These are phyloP conservation scores for Irpex rosettiformis DNA, from an alignment of 1,284 basidiomycete genomes.

Conservation along the genomic window DNA sequence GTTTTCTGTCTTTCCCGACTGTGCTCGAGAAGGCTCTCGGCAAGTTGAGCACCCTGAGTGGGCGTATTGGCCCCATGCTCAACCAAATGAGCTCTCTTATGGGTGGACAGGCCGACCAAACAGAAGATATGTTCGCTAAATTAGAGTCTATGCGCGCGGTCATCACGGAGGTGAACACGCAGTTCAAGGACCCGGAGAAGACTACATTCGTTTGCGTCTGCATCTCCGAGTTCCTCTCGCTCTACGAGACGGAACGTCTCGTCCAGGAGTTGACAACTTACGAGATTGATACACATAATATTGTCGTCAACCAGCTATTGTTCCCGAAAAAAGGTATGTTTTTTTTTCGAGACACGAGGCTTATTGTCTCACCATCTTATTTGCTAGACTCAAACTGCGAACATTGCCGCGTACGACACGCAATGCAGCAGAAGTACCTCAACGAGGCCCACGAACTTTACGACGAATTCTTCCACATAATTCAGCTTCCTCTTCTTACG, in stretches of 20 bases:
- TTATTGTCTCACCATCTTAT: slow-evolving; percentile 1
- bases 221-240: slow-evolving; percentile 96
- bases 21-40: slow-evolving; percentile 97
- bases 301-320: slow-evolving; percentile 96
- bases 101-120: slow-evolving; percentile 83
- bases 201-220: slow-evolving; percentile 98
- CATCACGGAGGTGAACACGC: slow-evolving; percentile 98
- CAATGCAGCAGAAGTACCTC: slow-evolving; percentile 98
- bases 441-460: slow-evolving; percentile 93
- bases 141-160: slow-evolving; percentile 95
- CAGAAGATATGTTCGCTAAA: slow-evolving; percentile 98
- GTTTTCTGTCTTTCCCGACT: slow-evolving; percentile 96
- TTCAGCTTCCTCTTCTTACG: slow-evolving; percentile 89
- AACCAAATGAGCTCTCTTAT: slow-evolving; percentile 95
- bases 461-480: slow-evolving; percentile 95
- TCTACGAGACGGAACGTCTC: slow-evolving; percentile 97
- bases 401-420: slow-evolving; percentile 90
- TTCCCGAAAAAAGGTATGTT: slow-evolving; percentile 86
- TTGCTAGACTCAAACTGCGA: slow-evolving; percentile 85
- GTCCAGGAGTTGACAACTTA: slow-evolving; percentile 96
- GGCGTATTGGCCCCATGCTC: slow-evolving; percentile 96
- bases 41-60: slow-evolving; percentile 89
- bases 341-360: neutral
- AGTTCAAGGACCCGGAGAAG: slow-evolving; percentile 99
- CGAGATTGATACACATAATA: slow-evolving; percentile 98